These are phyloP conservation scores for Plantago ovata DNA, from an alignment of 257 asterid species.

Conservation along the genomic window DNA sequence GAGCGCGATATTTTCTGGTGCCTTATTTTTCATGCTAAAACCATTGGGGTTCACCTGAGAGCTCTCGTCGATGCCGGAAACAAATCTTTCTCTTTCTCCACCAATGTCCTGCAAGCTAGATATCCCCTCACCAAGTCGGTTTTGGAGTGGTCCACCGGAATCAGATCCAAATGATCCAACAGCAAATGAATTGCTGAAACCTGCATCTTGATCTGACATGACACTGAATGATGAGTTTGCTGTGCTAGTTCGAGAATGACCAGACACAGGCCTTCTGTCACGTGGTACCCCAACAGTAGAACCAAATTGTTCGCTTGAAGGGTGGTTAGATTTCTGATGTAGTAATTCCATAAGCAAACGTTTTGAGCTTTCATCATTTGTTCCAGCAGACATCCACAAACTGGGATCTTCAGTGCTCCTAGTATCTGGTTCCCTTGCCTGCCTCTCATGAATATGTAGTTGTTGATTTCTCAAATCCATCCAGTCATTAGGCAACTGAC, in stretches of 20 bases:
- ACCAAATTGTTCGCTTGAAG: constrained; percentile 47
- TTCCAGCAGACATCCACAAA: constrained; percentile 91
- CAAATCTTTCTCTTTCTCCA: constrained; percentile 38
- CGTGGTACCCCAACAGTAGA: constrained; percentile 39
- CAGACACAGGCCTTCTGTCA: constrained; percentile 49
- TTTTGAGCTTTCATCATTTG: constrained; percentile 87
- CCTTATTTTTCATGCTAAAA: constrained; percentile 12
- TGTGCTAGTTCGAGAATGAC: constrained; percentile 50
- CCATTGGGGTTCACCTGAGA: constrained; percentile 44
- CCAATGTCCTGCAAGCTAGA: constrained; percentile 33
- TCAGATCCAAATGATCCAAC: constrained; percentile 60
- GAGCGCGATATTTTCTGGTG: constrained; percentile 9
- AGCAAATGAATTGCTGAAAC: constrained; percentile 36
- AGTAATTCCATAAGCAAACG: constrained; percentile 89
- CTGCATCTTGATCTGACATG: constrained; percentile 51
- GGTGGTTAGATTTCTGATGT: constrained; percentile 67
- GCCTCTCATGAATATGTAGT: constrained; percentile 61
- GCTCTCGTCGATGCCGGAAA: constrained; percentile 35
- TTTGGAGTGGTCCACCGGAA: constrained; percentile 48
- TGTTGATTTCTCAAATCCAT: constrained; percentile 76
- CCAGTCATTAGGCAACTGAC: constrained; percentile 62
- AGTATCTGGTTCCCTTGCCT: constrained; percentile 57
- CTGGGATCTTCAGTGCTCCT: constrained; percentile 68
- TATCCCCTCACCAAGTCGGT: constrained; percentile 39
- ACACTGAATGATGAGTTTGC: constrained; percentile 38